These are phyloP conservation scores for Babesia sp. DNA, from an alignment of 169 alveolate genomes.

Conservation along the genomic window DNA sequence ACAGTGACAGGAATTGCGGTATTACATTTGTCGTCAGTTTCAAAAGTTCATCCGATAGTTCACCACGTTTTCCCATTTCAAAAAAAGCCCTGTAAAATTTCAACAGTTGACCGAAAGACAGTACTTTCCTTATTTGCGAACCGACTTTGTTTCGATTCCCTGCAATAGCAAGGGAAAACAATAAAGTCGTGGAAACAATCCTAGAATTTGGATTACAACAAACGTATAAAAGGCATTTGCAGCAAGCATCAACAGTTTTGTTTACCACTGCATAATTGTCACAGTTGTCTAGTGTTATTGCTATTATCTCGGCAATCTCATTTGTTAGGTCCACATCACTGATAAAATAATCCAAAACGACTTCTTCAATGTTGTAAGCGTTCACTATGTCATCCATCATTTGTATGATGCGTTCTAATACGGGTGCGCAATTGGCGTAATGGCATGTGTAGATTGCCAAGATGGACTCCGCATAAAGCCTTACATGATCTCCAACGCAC, in stretches of 20 bases:
- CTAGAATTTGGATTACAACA: conserved; percentile 18
- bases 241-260: background rate
- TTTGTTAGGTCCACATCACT: conserved; percentile 2
- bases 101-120: background rate
- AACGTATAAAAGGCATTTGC: conserved; percentile 13
- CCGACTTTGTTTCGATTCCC: conserved; percentile 3
- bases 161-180: conserved; percentile 22
- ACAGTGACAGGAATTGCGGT: conserved; percentile 13
- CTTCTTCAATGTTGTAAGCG: conserved; percentile 3
- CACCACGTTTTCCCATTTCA: background rate
- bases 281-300: conserved; percentile 1
- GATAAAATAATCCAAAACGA: background rate
- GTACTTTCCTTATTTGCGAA: background rate
- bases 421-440: background rate
- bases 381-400: background rate
- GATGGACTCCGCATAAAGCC: conserved; percentile 26
- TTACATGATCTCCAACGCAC: background rate
- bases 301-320: conserved; percentile 24
- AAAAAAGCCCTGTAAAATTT: background rate
- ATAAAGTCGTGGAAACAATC: background rate
- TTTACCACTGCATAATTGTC: background rate
- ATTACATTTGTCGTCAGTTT: conserved; percentile 1
- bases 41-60: background rate
- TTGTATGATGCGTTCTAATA: background rate
- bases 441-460: conserved; percentile 19